These are phyloP conservation scores for Thuja plicata DNA, from an alignment of 83 land plant genomes.

Conservation along the genomic window DNA sequence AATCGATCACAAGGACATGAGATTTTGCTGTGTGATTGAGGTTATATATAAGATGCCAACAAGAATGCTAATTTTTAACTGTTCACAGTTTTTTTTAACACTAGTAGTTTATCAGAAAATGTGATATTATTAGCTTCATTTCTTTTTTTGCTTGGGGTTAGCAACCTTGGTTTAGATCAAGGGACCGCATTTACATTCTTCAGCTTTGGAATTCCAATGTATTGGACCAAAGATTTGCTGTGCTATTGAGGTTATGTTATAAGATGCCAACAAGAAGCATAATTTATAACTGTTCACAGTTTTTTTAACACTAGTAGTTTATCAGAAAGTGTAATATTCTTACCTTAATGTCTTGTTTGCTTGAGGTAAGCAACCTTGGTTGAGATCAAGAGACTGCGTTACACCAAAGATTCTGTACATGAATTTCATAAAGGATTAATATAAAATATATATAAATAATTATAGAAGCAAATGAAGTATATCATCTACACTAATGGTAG, in stretches of 20 bases:
- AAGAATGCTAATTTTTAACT: not conserved
- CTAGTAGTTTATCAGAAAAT: no score
- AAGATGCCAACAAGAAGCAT: not conserved
- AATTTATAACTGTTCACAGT: not conserved
- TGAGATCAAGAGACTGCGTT: not conserved
- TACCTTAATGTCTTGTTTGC: not conserved
- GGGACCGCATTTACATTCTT: not conserved
- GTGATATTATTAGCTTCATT: not conserved
- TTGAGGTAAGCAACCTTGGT: not conserved
- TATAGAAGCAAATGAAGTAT: not conserved
- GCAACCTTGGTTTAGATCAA: not conserved
- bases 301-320: not conserved
- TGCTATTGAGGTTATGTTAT: not conserved
- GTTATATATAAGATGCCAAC: not conserved
- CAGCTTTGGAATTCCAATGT: not conserved
- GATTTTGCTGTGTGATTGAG: not conserved
- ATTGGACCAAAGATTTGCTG: not conserved
- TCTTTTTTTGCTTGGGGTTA: not conserved
- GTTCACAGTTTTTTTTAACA: not conserved
- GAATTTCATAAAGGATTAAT: not conserved
- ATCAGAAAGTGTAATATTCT: not conserved
- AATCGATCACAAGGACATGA: not conserved
- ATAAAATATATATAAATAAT: not conserved
- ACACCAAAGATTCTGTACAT: not conserved
- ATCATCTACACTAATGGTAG: not conserved